Percentiles rank a stretch among this genome's conserved stretches.
phyloP scores from a whole-genome alignment of 306 rosid species.

The Carpinus fangiana region DNA sequence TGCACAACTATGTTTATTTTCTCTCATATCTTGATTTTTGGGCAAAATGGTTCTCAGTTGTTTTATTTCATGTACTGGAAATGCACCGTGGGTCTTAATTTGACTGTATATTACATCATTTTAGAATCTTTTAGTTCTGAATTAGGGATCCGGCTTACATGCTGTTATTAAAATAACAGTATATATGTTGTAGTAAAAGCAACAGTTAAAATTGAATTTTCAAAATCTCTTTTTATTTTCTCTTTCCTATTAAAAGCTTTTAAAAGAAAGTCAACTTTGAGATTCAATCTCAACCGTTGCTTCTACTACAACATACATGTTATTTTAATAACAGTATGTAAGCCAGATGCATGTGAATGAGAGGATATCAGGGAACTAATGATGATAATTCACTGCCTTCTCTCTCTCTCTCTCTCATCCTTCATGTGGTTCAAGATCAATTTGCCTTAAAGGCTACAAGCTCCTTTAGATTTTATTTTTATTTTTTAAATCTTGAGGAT shows the following conservation, averaged over 20 bases:
- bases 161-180: too few species aligned
- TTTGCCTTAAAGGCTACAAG: not conserved
- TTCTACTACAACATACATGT: too few species aligned
- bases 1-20: not conserved
- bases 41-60: not conserved
- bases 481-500: not conserved
- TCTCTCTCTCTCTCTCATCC: slow-evolving; percentile 6
- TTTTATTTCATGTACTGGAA: not conserved
- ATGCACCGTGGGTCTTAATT: not conserved
- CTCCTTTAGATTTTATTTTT: not conserved
- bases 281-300: too few species aligned
- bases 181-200: too few species aligned
- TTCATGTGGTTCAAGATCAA: not conserved
- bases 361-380: slow-evolving; percentile 12
- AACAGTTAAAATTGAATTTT: too few species aligned
- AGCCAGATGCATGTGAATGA: slow-evolving; percentile 12
- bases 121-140: slow-evolving; percentile 12
- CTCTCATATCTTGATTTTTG: not conserved
- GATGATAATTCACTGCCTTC: slow-evolving; percentile 7
- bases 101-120: slow-evolving; percentile 1
- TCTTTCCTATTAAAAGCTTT: too few species aligned
- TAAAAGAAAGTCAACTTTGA: too few species aligned
- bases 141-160: too few species aligned
- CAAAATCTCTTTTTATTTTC: too few species aligned
- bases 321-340: too few species aligned